These are phyloP conservation scores for Scheffersomyces segobiensis DNA, from an alignment of 1,139 yeast species.

Conservation along the genomic window DNA sequence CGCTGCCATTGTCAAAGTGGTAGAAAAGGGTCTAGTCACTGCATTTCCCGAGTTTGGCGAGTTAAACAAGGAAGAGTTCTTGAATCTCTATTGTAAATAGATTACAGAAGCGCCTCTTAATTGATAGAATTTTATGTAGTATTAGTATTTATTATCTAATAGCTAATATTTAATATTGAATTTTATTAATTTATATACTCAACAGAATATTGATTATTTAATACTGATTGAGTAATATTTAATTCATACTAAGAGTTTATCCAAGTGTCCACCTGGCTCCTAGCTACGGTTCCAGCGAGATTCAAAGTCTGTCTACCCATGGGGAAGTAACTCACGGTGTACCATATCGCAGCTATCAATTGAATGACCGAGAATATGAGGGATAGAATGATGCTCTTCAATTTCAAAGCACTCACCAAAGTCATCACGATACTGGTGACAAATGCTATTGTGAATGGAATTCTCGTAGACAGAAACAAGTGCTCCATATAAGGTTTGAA, in stretches of 20 bases:
- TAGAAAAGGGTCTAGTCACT: conserved; percentile 39
- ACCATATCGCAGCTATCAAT: conserved; percentile 53
- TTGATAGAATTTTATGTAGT: not conserved
- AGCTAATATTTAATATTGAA: not conserved
- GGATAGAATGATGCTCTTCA: conserved; percentile 50
- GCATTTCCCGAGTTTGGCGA: conserved; percentile 32
- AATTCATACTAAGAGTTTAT: conserved; percentile 37
- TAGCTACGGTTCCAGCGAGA: conserved; percentile 55
- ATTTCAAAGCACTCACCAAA: conserved; percentile 45
- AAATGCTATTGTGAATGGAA: conserved; percentile 52
- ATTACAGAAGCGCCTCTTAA: not conserved
- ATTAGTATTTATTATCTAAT: not conserved
- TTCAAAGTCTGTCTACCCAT: conserved; percentile 57
- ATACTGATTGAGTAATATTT: not conserved
- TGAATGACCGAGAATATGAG: conserved; percentile 54
- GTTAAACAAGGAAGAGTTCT: conserved; percentile 10
- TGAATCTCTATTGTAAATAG: conserved; percentile 9
- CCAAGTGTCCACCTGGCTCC: conserved; percentile 62
- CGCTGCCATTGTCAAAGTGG: conserved; percentile 47
- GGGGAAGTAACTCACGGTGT: conserved; percentile 64
- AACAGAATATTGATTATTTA: not conserved
- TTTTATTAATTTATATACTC: not conserved
- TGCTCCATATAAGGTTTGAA: conserved; percentile 48
- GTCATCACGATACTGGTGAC: conserved; percentile 52
- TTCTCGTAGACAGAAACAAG: conserved; percentile 50